Evolutionary conservation across 2,329 filamentous ascomycete species (phyloP).

Genomic region (Coleophoma eucalyptorum): DNA sequence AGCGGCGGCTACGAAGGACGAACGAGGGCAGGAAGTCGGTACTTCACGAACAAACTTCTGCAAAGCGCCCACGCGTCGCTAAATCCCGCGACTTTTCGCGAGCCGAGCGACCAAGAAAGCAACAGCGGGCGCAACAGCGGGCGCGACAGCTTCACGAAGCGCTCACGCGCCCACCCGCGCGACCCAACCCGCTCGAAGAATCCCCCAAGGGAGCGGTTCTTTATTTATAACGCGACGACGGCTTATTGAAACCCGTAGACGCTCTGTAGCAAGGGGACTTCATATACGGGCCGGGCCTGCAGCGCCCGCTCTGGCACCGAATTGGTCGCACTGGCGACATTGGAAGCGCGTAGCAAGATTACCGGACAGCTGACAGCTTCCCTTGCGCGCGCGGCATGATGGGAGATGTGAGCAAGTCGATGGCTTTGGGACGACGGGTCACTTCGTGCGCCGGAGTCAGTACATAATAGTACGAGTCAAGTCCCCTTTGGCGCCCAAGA

Average conservation of each 20-base stretch:
- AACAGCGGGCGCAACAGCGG: neutral
- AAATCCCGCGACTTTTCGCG: neutral
- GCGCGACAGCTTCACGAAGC: slow-evolving; percentile 4
- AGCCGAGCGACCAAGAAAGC: slow-evolving; percentile 5
- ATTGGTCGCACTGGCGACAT: neutral
- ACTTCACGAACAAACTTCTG: slow-evolving; percentile 5
- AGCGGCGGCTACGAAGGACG: neutral
- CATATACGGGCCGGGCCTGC: neutral
- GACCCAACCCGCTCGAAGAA: no score
- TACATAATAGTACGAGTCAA: no score
- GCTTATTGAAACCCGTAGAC: slow-evolving; percentile 16
- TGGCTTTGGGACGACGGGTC: neutral
- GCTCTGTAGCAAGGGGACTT: slow-evolving; percentile 3
- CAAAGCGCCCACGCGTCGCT: slow-evolving; percentile 9
- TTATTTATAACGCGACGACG: slow-evolving; percentile 16
- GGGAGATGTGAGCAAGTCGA: neutral
- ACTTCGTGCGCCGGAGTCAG: no score
- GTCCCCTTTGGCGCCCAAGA: no score
- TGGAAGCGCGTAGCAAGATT: neutral
- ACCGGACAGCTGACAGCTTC: no score
- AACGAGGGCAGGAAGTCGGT: neutral
- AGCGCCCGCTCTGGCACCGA: neutral
- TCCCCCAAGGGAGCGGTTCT: no score
- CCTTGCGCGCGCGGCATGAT: neutral
- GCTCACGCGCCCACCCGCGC: slow-evolving; percentile 18